Evolutionary conservation across 2,329 filamentous ascomycete genomes (phyloP).

Genomic region (Aspergillus candidus): DNA sequence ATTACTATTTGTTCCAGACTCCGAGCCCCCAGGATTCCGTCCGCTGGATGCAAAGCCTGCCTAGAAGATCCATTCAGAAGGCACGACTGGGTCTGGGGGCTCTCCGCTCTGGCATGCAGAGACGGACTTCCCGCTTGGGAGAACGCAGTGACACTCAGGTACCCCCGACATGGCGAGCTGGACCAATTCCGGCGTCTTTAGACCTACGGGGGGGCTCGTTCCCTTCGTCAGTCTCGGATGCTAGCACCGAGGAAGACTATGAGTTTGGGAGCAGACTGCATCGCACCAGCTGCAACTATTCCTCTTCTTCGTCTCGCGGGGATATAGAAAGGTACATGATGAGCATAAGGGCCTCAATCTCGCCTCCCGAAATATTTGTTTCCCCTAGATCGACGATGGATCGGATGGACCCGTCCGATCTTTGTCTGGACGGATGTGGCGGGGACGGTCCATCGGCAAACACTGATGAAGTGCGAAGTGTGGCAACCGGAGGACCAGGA

Average conservation of each 20-base stretch:
- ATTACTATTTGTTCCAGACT: conserved; percentile 9
- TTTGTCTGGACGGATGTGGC: no score
- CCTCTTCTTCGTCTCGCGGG: conserved; percentile 4
- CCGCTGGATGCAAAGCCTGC: conserved; percentile 22
- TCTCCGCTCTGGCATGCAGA: conserved; percentile 22
- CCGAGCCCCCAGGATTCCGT: conserved; percentile 14
- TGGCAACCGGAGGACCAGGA: no score
- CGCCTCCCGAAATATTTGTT: conserved; percentile 1
- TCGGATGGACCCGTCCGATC: no score
- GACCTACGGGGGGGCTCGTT: conserved; percentile 10
- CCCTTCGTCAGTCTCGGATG: conserved; percentile 21
- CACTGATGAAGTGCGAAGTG: no score
- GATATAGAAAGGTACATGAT: conserved; percentile 5
- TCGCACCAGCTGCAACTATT: conserved; percentile 17
- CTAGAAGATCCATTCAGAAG: conserved; percentile 26
- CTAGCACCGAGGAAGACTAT: conserved; percentile 24
- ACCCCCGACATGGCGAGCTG: conserved; percentile 8
- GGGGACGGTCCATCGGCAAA: no score
- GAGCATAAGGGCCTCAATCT: conserved; percentile 3
- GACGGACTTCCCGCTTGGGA: conserved; percentile 10
- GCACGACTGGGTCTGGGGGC: conserved; percentile 27
- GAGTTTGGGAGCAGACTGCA: conserved; percentile 24
- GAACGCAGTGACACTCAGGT: not conserved
- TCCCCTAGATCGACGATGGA: no score
- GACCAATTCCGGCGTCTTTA: conserved; percentile 15